Conservation (phyloP, 129 eudicot species). For the carrot (Daucus carota) region DNA sequence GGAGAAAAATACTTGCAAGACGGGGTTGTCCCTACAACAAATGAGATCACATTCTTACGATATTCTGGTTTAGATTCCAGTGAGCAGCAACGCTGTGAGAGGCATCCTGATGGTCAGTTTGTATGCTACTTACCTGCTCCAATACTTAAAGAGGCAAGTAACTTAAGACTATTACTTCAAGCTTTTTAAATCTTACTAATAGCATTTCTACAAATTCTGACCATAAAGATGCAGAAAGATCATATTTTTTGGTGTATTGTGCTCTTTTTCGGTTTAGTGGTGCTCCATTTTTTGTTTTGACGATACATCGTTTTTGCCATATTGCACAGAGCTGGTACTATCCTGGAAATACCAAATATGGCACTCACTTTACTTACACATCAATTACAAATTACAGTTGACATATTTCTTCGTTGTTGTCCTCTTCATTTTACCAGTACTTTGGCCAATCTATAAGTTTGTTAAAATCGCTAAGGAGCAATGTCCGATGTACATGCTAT, state of each 20-base stretch:
- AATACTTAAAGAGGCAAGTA: constrained; percentile 71
- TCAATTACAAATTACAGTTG: not conserved
- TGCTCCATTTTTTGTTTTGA: not conserved
- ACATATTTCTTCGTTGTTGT: not conserved
- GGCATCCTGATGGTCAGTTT: constrained; percentile 96
- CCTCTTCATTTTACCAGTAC: not conserved
- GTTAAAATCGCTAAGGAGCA: not conserved
- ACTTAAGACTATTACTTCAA: not conserved
- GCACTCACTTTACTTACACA: not conserved
- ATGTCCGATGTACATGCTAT: not conserved
- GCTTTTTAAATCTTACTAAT: not conserved
- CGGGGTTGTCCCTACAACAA: constrained; percentile 95
- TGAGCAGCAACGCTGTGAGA: constrained; percentile 66
- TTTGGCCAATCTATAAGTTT: not conserved
- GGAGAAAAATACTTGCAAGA: constrained; percentile 77
- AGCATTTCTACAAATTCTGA: not conserved
- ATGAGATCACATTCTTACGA: constrained; percentile 80
- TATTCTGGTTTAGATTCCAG: constrained; percentile 51
- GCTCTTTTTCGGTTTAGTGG: not conserved
- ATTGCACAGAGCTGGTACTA: not conserved
- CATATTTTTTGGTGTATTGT: not conserved
- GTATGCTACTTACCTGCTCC: constrained; percentile 80
- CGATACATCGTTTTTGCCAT: not conserved
- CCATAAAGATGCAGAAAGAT: not conserved
- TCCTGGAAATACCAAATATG: not conserved